phyloP scores from a whole-genome alignment of 2,329 filamentous ascomycete species.

The Pseudogymnoascus sp. region DNA sequence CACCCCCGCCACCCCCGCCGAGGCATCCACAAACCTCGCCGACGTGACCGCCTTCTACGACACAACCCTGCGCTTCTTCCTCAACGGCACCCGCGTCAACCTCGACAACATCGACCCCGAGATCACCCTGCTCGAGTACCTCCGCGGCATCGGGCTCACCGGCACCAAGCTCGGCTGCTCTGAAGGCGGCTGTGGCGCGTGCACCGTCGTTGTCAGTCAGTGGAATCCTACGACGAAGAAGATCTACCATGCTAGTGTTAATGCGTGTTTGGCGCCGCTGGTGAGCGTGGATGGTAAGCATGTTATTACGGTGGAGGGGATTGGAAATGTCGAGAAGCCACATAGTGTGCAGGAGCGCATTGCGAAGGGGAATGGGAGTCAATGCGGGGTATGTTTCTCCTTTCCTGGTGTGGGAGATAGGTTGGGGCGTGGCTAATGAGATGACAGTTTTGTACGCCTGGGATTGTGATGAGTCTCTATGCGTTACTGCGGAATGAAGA shows the following conservation, averaged over 20 bases:
- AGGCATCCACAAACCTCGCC: slow-evolving; percentile 37
- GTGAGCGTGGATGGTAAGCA: slow-evolving; percentile 95
- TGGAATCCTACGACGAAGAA: slow-evolving; percentile 77
- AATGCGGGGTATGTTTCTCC: slow-evolving; percentile 48
- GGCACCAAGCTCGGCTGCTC: slow-evolving; percentile 95
- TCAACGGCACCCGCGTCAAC: slow-evolving; percentile 86
- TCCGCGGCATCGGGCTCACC: slow-evolving; percentile 85
- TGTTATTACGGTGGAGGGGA: slow-evolving; percentile 95
- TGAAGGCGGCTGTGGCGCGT: slow-evolving; percentile 93
- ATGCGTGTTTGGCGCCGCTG: slow-evolving; percentile 88
- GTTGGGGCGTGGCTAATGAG: background rate
- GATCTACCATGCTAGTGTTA: slow-evolving; percentile 94
- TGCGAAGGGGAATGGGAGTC: slow-evolving; percentile 83
- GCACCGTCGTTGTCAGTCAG: slow-evolving; percentile 90
- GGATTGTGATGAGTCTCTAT: slow-evolving; percentile 97
- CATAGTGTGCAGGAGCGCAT: slow-evolving; percentile 89
- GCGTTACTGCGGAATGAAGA: slow-evolving; percentile 81
- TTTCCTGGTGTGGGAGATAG: background rate
- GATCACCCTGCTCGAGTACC: slow-evolving; percentile 83
- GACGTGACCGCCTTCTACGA: slow-evolving; percentile 71
- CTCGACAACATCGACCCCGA: slow-evolving; percentile 87
- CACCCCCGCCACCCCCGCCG: slow-evolving; percentile 28
- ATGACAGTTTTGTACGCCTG: slow-evolving; percentile 75
- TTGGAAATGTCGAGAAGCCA: slow-evolving; percentile 77
- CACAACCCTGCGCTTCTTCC: slow-evolving; percentile 83